Percentiles rank a stretch among this genome's conserved stretches.
Conservation (phyloP, 2,329 filamentous ascomycete species). For the Truncatella angustata region DNA sequence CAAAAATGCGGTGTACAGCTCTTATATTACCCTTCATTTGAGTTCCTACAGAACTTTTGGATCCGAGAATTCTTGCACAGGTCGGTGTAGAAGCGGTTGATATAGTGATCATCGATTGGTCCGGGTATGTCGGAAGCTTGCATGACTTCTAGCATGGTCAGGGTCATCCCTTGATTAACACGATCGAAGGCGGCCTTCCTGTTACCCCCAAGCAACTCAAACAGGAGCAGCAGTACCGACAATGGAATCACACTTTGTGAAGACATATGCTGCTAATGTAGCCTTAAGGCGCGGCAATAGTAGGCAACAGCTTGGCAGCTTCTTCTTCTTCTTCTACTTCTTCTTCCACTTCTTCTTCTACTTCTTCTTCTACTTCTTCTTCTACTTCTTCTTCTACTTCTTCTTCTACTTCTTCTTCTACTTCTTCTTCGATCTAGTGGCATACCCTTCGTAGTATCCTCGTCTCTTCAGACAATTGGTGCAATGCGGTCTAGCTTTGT, state of each 20-base stretch:
- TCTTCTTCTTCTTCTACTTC: no score
- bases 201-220: slow-evolving; percentile 30
- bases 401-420: no score
- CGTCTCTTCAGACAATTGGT: slow-evolving; percentile 13
- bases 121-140: slow-evolving; percentile 10
- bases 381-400: no score
- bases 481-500: slow-evolving; percentile 15
- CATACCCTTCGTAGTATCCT: slow-evolving; percentile 12
- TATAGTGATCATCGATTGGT: slow-evolving; percentile 10
- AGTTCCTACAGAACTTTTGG: slow-evolving; percentile 14
- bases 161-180: slow-evolving; percentile 14
- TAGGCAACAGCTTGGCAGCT: slow-evolving; percentile 27
- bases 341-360: no score
- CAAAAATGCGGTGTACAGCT: slow-evolving; percentile 27
- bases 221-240: slow-evolving; percentile 29
- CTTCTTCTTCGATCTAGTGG: not conserved
- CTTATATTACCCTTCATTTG: slow-evolving; percentile 14
- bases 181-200: slow-evolving; percentile 17
- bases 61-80: slow-evolving; percentile 18
- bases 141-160: slow-evolving; percentile 19
- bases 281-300: slow-evolving; percentile 32
- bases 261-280: slow-evolving; percentile 24
- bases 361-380: no score
- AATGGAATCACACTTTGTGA: slow-evolving; percentile 29
- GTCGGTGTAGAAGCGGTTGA: slow-evolving; percentile 15